A percentile compares a stretch with the other conserved stretches of the same genome.
These are phyloP conservation scores for Chamaecrista fasciculata DNA, from an alignment of 306 rosid species.

Conservation along the genomic window DNA sequence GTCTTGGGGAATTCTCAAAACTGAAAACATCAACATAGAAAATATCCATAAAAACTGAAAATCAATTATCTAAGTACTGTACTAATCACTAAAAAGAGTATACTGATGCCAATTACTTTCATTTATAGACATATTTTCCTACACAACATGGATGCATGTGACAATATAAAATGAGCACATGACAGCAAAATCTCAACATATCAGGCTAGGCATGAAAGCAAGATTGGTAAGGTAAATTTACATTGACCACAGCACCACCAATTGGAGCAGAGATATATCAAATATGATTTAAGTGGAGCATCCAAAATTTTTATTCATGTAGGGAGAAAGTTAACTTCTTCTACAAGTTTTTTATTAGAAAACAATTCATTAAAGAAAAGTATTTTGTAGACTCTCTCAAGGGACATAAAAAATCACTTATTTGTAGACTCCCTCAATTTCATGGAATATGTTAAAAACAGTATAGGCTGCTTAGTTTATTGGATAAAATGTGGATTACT, in stretches of 20 bases:
- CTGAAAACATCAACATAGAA: slow-evolving; percentile 42
- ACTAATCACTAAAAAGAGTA: slow-evolving; percentile 16
- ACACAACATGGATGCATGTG: neutral
- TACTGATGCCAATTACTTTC: neutral
- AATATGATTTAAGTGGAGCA: neutral
- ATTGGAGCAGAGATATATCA: neutral
- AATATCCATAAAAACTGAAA: slow-evolving; percentile 12
- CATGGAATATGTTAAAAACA: neutral
- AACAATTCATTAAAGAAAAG: too few species aligned
- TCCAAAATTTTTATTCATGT: neutral
- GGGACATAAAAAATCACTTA: too few species aligned
- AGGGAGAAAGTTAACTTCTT: too few species aligned
- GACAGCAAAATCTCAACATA: neutral
- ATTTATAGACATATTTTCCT: neutral
- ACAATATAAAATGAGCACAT: neutral
- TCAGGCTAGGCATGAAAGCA: neutral
- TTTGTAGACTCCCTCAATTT: too few species aligned
- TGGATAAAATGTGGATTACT: neutral
- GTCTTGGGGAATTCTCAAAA: slow-evolving; percentile 93
- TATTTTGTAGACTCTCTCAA: too few species aligned
- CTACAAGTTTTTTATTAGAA: too few species aligned
- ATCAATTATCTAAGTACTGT: slow-evolving; percentile 1
- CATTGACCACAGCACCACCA: neutral
- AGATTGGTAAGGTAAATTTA: neutral
- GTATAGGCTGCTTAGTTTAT: neutral